A percentile compares a stretch with the other conserved stretches of the same genome.
Conservation (phyloP, 768 basidiomycete species). For the Agrocybe praecox region DNA sequence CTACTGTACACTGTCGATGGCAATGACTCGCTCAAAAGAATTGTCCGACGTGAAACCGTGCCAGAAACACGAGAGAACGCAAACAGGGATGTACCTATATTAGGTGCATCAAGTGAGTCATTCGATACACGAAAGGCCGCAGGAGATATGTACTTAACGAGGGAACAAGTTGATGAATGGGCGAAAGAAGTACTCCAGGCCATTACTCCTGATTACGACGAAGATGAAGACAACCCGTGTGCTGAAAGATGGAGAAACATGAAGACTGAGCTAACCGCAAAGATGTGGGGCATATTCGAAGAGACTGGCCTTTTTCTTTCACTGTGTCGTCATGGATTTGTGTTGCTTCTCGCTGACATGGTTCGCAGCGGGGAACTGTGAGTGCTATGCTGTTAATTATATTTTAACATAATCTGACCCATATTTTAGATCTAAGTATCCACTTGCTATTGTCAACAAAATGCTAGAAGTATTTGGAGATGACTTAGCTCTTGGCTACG, state of each 20-base stretch:
- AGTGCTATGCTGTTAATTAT: neutral
- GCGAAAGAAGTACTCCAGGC: constrained; percentile 14
- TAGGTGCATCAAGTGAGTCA: no score
- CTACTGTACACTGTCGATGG: constrained; percentile 28
- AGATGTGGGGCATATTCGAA: constrained; percentile 24
- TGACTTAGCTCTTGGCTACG: constrained; percentile 22
- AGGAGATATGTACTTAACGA: constrained; percentile 8
- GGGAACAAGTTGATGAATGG: constrained; percentile 12
- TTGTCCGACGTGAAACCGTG: constrained; percentile 3
- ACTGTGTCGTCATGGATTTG: constrained; percentile 27
- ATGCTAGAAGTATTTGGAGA: constrained; percentile 16
- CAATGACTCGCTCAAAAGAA: constrained; percentile 28
- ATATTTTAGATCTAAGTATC: constrained; percentile 27
- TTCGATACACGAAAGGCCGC: neutral
- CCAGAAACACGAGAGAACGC: constrained; percentile 1
- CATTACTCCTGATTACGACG: no score
- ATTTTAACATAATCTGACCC: neutral
- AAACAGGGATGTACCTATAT: no score
- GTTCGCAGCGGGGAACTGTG: constrained; percentile 27
- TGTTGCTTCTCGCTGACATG: constrained; percentile 27
- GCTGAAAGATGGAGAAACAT: constrained; percentile 20
- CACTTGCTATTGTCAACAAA: constrained; percentile 18
- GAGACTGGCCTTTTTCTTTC: constrained; percentile 26
- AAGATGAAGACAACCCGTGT: no score
- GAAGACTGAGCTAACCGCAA: constrained; percentile 17